Percentiles rank a stretch among this genome's conserved stretches.
These are phyloP conservation scores for Rhizomucor miehei DNA, from an alignment of 371 early-diverging fungal species.

Conservation along the genomic window DNA sequence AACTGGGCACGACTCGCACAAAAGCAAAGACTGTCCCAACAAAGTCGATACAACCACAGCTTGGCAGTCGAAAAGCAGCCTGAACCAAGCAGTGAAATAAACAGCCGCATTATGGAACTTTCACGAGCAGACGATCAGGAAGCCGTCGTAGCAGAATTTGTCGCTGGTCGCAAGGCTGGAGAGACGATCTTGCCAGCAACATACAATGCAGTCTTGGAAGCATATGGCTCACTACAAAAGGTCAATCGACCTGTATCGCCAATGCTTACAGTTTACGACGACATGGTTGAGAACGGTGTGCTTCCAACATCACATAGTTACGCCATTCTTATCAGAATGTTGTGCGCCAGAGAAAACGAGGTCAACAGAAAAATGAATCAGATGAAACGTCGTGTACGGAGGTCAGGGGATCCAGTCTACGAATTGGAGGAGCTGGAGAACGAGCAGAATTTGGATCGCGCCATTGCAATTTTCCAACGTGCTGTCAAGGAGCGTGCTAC, in stretches of 20 bases:
- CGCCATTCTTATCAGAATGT: slow-evolving; percentile 33
- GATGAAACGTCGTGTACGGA: slow-evolving; percentile 27
- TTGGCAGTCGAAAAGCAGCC: slow-evolving; percentile 1
- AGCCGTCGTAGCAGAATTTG: slow-evolving; percentile 31
- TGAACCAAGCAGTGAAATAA: slow-evolving; percentile 17
- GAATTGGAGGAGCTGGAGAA: slow-evolving; percentile 26
- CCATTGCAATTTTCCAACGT: slow-evolving; percentile 40
- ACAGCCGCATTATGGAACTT: slow-evolving; percentile 28
- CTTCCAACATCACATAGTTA: slow-evolving; percentile 43
- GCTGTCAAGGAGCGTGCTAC: slow-evolving; percentile 34
- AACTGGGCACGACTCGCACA: slow-evolving; percentile 4
- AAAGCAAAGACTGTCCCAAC: slow-evolving; percentile 6
- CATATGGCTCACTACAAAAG: slow-evolving; percentile 34
- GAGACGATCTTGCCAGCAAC: slow-evolving; percentile 32
- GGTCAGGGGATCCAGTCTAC: slow-evolving; percentile 18
- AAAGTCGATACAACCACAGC: slow-evolving; percentile 13
- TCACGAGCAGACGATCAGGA: slow-evolving; percentile 19
- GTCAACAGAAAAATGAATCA: slow-evolving; percentile 31
- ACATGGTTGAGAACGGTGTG: slow-evolving; percentile 41
- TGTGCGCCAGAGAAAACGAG: slow-evolving; percentile 42
- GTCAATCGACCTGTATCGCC: slow-evolving; percentile 29
- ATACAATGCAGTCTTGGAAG: slow-evolving; percentile 48
- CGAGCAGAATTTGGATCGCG: slow-evolving; percentile 41
- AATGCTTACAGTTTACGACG: slow-evolving; percentile 40
- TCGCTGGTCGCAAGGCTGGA: slow-evolving; percentile 20